Base-by-base conservation (phyloP, 2,329 filamentous ascomycete genomes). In the Colletotrichum sp. region DNA sequence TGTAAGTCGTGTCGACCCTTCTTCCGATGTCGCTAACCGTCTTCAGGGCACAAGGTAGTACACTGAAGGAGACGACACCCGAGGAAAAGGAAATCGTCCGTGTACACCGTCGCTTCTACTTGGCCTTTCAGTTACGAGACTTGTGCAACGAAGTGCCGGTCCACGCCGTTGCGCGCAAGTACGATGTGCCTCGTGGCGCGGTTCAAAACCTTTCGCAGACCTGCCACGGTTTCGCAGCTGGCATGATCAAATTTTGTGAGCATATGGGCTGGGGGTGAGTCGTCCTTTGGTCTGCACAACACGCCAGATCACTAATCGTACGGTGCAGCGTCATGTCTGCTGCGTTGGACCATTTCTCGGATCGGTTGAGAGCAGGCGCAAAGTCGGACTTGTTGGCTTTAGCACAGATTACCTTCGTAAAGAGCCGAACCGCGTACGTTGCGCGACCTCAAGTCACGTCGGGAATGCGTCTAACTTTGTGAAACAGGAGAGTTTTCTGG, bases 241-340 rank as follows among this genome's bases (percentile, higher is more conserved):
- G 94, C 5, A 95, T 95, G 88, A 91, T 96, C 76, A 95, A 94
- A 78, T 96, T 96, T 80, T 96, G 94, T 81, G 89, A 95, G 78
- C 89, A 91, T 21, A 95, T 96, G 94, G 92, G 90, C 3, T 95
- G 94, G 93, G 91, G 90, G 89, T 90, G 80, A 79, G 87, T 84
- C 57, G 59, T 15, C 24, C 6, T n/a, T 26, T 26, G 15, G n/a
- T 52, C n/a, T 24, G n/a, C 44, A 49, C 12, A 16, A 57, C 32
- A n/a, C 9, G 64, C 34, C 26, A 68, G 55, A 57, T 63, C 39
- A 67, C 69, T 78, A 52, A 75, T 72, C 28, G 49, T 36, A 30
- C 18, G 12, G 49, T 78, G 59, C 70, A 93, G 92, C 2, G 92
- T 94, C 79, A 90, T 96, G 82, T 91, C 92, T 8, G 93, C 92